Conservation (phyloP, 768 basidiomycete species). For the Boletellus ananas region DNA sequence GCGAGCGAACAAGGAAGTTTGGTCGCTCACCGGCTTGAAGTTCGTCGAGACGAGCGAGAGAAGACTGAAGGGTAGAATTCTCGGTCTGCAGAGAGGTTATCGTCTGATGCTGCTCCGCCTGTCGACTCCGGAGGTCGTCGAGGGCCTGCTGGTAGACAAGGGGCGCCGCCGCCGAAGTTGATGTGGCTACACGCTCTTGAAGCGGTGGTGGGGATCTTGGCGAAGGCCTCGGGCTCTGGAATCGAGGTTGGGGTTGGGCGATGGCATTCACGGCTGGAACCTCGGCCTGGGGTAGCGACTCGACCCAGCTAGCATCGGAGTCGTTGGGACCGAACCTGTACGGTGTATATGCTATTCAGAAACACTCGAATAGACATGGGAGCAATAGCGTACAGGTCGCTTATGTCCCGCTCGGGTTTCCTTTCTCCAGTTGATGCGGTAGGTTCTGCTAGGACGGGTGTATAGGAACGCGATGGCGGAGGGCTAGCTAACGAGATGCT, state of each 20-base stretch:
- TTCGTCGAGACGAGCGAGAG: slow-evolving; percentile 28
- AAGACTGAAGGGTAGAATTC: slow-evolving; percentile 24
- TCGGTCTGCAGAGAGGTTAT: slow-evolving; percentile 24
- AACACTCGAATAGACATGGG: neutral
- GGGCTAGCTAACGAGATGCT: slow-evolving; percentile 37
- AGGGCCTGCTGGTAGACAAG: slow-evolving; percentile 1
- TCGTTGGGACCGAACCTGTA: slow-evolving; percentile 45
- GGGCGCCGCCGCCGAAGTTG: neutral
- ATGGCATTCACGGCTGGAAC: slow-evolving; percentile 27
- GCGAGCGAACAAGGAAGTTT: neutral
- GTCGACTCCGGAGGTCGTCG: slow-evolving; percentile 12
- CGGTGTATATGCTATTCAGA: slow-evolving; percentile 13
- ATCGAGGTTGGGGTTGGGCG: slow-evolving; percentile 29
- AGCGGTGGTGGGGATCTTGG: slow-evolving; percentile 16
- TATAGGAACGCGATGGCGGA: slow-evolving; percentile 47
- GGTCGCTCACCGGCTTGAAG: slow-evolving; percentile 29
- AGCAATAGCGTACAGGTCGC: slow-evolving; percentile 56
- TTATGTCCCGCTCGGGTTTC: slow-evolving; percentile 45
- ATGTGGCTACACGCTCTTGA: slow-evolving; percentile 8
- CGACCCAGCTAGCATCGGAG: slow-evolving; percentile 52
- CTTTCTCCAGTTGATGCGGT: slow-evolving; percentile 35
- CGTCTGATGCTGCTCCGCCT: slow-evolving; percentile 18
- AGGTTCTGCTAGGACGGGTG: slow-evolving; percentile 47
- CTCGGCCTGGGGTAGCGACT: slow-evolving; percentile 49
- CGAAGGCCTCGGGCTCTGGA: slow-evolving; percentile 18